These are phyloP conservation scores for Pseudogymnoascus sp. DNA, from an alignment of 2,329 filamentous ascomycete species.

Conservation along the genomic window DNA sequence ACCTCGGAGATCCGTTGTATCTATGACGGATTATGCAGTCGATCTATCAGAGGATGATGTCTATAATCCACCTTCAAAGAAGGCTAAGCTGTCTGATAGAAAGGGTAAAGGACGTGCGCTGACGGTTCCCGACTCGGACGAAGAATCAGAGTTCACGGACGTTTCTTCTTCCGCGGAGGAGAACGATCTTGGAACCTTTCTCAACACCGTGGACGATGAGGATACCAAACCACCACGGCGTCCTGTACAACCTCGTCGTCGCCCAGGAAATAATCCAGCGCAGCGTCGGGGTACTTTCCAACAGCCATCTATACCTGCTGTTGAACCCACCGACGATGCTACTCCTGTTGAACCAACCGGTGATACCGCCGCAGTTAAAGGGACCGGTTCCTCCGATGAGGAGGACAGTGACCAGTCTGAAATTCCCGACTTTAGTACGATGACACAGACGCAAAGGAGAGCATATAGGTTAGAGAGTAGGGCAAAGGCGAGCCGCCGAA, in stretches of 20 bases:
- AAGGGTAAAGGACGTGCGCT: slow-evolving; percentile 19
- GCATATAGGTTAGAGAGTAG: slow-evolving; percentile 31
- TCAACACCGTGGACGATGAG: slow-evolving; percentile 11
- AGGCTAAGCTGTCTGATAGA: slow-evolving; percentile 14
- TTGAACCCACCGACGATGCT: slow-evolving; percentile 24
- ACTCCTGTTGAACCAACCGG: slow-evolving; percentile 24
- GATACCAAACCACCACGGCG: slow-evolving; percentile 13
- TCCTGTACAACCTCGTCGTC: slow-evolving; percentile 24
- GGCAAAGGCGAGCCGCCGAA: slow-evolving; percentile 47
- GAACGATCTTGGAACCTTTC: background rate
- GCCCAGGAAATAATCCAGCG: background rate
- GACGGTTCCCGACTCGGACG: slow-evolving; percentile 23
- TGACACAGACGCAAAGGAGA: slow-evolving; percentile 22
- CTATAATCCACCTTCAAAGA: slow-evolving; percentile 17
- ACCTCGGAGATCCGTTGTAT: background rate
- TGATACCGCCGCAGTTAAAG: slow-evolving; percentile 12
- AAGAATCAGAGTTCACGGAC: slow-evolving; percentile 10
- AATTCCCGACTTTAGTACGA: slow-evolving; percentile 15
- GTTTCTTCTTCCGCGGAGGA: background rate
- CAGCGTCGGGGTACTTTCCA: background rate
- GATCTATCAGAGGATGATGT: slow-evolving; percentile 17
- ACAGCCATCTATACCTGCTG: slow-evolving; percentile 24
- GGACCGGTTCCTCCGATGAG: background rate
- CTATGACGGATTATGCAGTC: slow-evolving; percentile 12
- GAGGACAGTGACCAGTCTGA: background rate